A percentile compares a stretch with the other conserved stretches of the same genome.
These are phyloP conservation scores for Chamaecyparis obtusa DNA, from an alignment of 75 land plant genomes.

Conservation along the genomic window DNA sequence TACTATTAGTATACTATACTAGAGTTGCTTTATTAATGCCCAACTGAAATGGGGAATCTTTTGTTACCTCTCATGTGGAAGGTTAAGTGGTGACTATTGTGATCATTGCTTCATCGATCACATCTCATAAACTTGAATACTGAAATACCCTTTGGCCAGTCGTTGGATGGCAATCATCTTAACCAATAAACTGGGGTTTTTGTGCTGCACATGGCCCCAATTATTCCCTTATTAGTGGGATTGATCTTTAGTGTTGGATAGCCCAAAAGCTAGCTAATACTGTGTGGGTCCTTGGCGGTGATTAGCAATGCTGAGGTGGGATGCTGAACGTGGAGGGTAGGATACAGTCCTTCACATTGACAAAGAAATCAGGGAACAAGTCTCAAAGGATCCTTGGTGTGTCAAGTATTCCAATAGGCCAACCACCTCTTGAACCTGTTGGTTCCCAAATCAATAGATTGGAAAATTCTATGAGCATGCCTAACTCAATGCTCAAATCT, in stretches of 20 bases:
- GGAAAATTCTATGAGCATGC: too few species aligned
- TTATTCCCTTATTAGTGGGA: not conserved
- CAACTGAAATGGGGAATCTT: not conserved
- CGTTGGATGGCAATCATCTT: not conserved
- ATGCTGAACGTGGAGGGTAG: not conserved
- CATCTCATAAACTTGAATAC: not conserved
- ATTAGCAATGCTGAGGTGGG: not conserved
- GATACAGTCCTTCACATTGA: not conserved
- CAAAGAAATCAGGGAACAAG: not conserved
- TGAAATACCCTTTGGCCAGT: not conserved
- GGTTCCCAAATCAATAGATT: too few species aligned
- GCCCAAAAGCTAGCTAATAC: not conserved
- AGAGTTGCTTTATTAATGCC: not conserved
- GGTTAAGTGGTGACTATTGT: not conserved
- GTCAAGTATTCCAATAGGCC: not conserved
- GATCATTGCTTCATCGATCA: not conserved
- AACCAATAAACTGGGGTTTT: not conserved
- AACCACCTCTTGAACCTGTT: not conserved
- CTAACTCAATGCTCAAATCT: too few species aligned
- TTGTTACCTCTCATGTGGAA: not conserved
- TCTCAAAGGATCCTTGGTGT: not conserved
- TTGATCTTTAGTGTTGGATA: not conserved
- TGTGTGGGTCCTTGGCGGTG: not conserved
- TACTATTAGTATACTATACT: not conserved
- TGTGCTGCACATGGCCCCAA: not conserved